Conservation (phyloP, 306 rosid species). For the Clitoria ternatea region DNA sequence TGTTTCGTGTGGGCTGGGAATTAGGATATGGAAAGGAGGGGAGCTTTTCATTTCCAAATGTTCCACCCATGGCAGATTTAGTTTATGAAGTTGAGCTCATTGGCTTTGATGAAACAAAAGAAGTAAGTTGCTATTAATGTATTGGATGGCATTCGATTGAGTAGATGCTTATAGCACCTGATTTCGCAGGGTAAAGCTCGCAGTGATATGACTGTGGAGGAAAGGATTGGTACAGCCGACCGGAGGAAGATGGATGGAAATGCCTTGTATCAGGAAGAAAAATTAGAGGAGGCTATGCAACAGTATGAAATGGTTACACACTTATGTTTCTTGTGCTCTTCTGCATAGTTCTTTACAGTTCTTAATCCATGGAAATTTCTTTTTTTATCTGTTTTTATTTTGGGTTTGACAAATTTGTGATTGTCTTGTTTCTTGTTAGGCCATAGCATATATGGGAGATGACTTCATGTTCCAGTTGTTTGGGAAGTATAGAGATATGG, state of each 20-base stretch:
- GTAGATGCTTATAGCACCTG: conserved; percentile 32
- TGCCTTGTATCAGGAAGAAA: conserved; percentile 75
- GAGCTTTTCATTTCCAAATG: conserved; percentile 86
- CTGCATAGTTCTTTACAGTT: neutral
- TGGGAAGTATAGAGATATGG: conserved; percentile 92
- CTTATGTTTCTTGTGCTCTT: conserved; percentile 36
- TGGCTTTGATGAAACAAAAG: conserved; percentile 88
- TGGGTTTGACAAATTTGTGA: conserved; percentile 20
- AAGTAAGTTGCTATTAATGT: conserved; percentile 43
- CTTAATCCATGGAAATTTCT: neutral
- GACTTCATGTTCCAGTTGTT: conserved; percentile 97
- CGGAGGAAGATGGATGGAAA: conserved; percentile 93
- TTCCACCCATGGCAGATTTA: conserved; percentile 92
- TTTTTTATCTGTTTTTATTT: neutral
- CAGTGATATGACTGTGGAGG: conserved; percentile 95
- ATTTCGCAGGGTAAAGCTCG: conserved; percentile 78
- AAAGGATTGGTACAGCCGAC: conserved; percentile 87
- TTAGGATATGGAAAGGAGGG: conserved; percentile 92
- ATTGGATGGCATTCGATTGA: neutral
- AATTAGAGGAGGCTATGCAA: conserved; percentile 97
- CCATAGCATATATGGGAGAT: conserved; percentile 92
- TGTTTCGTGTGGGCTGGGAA: conserved; percentile 90
- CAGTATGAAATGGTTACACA: conserved; percentile 90
- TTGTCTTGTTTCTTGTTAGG: conserved; percentile 46
- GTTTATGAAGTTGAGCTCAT: conserved; percentile 90